A percentile compares a stretch with the other conserved stretches of the same genome.
These are phyloP conservation scores for Metschnikowia picachoensis DNA, from an alignment of 805 yeast species.

Conservation along the genomic window DNA sequence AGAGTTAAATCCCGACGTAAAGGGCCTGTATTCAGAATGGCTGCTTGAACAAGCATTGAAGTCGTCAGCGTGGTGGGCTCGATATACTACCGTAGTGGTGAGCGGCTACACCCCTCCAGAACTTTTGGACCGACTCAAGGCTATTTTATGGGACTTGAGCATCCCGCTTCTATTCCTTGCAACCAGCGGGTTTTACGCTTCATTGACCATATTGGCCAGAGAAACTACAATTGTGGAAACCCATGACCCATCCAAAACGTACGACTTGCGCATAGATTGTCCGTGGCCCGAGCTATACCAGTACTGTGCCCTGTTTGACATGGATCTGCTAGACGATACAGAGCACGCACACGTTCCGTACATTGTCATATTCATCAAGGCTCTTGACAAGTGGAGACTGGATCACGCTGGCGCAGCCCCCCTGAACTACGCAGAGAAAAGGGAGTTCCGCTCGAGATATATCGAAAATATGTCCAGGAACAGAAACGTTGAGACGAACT, in stretches of 20 bases:
- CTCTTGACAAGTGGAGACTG: conserved; percentile 41
- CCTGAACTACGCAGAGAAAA: conserved; percentile 37
- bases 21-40: conserved; percentile 27
- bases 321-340: conserved; percentile 42
- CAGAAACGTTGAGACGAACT: conserved; percentile 49
- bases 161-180: conserved; percentile 55
- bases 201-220: conserved; percentile 45
- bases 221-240: conserved; percentile 74
- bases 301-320: conserved; percentile 48
- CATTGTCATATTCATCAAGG: conserved; percentile 56
- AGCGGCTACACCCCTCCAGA: conserved; percentile 24
- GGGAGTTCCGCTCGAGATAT: conserved; percentile 30
- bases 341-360: conserved; percentile 65
- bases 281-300: conserved; percentile 70
- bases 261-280: conserved; percentile 60
- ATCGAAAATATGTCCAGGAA: conserved; percentile 40
- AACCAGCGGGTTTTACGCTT: conserved; percentile 64
- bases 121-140: conserved; percentile 26
- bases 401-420: conserved; percentile 31
- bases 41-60: conserved; percentile 13
- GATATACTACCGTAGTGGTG: conserved; percentile 48
- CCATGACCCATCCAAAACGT: conserved; percentile 57
- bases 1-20: conserved; percentile 61
- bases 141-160: conserved; percentile 36
- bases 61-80: conserved; percentile 37